Base-by-base conservation (phyloP, 2,329 filamentous ascomycete species). In the Ophiosphaerella korrae region DNA sequence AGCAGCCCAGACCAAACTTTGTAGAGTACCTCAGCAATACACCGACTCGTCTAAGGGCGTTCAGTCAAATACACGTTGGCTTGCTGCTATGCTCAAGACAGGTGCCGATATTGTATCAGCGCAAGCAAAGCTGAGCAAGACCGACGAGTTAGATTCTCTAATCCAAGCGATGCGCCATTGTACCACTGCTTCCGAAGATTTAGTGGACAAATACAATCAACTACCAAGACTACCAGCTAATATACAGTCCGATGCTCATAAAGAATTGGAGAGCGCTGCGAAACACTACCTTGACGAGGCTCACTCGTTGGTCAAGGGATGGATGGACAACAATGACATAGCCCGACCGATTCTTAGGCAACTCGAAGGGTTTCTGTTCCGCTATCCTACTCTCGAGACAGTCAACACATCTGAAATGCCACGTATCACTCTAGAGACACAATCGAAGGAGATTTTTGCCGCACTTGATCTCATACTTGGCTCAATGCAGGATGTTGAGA, bases 391-490 rank as follows among this genome's bases (percentile, higher is more conserved):
- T 7, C n/a, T 44, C 33, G 33, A 44, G 13, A 16, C 29, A 31
- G 31, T 35, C 3, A 34, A 16, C 2, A 45, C 42, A 8, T 47
- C 53, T 2, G 37, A 55, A 1, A 41, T 55, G 5, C 9, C 48
- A 16, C 52, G 42, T 16, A 23, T 60, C 23, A 56, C 50, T 5
- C 14, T 71, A 5, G 64, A 80, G 14, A 68, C 74, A 0, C 82
- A 92, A 38, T 82, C 85, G 36, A 74, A 80, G 12, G 77, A 80
- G 3, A 72, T 91, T 1, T 82, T 89, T 33, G 82, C 74, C 1
- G 78, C 88, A n/a, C 83, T 88, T 40, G 89, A 96, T 71, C 84
- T 84, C 42, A 83, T 93, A 24, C 84, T 97, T 2, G 88, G 93
- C 32, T 87, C 89, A 1, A 81, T 96, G 41, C 91, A 97, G 70